Base-by-base conservation (phyloP, 1,284 basidiomycete genomes). In the Rhodotorula sp. region DNA sequence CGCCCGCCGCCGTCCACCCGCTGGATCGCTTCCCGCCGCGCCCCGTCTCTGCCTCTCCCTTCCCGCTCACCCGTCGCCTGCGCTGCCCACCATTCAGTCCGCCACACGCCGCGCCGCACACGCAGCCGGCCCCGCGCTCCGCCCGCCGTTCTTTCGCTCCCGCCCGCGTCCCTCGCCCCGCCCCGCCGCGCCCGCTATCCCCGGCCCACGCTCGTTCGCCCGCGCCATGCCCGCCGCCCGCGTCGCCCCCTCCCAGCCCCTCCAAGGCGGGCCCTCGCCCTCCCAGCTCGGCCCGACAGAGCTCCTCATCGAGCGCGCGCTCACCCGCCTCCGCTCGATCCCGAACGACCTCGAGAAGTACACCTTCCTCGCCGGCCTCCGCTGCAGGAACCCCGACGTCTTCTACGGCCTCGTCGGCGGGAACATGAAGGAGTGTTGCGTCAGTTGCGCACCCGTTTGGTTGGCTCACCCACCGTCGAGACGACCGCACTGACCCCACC, bases 311-410 rank as follows among this genome's bases (percentile, higher is more conserved):
- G 67, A 71, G 40, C 61, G 73, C 18, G 73, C 73, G 4, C 62
- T 75, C 44, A 67, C 73, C 28, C 58, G 73, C 22, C 64, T 75
- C 2, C 54, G 65, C 20, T 67, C 48, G 34, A 75, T 75, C 44
- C 69, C 71, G 7, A 48, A 46, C 3, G 54, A 60, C 26, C 62
- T 75, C 18, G 89, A 91, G 77, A 90, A 91, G 82, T 88, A 93
- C 81, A 91, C 92, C 76, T 91, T 87, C 79, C 86, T 93, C 40
- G 84, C 86, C 20, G 85, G 86, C 67, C 84, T 93, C 67, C 90
- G 90, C 79, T 83, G 87, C 76, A 83, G 86, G 59, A 88, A 92
- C 77, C 85, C 85, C 18, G 80, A 85, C 67, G 86, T 88, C 80
- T 93, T 92, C 81, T 93, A 90, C 81, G 76, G 77, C 18, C 74